Percentiles rank a stretch among this genome's conserved stretches.
These are phyloP conservation scores for Epicoccum sorghinum DNA, from an alignment of 2,329 filamentous ascomycete species.

Conservation along the genomic window DNA sequence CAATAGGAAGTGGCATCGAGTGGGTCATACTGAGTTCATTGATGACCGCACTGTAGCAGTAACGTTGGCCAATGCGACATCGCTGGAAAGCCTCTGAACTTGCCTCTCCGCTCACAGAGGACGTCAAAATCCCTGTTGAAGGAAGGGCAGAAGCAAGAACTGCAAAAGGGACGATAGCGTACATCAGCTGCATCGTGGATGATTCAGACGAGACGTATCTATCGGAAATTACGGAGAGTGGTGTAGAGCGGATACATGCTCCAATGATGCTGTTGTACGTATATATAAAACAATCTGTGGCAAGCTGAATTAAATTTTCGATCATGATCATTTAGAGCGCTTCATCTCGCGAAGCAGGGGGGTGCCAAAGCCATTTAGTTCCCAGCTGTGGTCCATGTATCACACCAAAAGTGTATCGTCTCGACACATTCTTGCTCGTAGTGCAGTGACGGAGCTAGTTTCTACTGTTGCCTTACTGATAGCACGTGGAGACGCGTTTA, in stretches of 20 bases:
- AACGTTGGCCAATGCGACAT: slow-evolving; percentile 16
- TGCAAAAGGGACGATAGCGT: slow-evolving; percentile 1
- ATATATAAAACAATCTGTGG: no score
- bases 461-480: background rate
- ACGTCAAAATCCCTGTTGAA: background rate
- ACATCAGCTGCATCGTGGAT: slow-evolving; percentile 5
- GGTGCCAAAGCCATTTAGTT: no score
- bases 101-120: background rate
- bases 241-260: background rate
- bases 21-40: slow-evolving; percentile 15
- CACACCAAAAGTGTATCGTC: background rate
- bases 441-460: background rate
- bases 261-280: no score
- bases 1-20: no score
- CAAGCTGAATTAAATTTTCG: no score
- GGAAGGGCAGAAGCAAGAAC: slow-evolving; percentile 9
- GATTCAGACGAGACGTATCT: background rate
- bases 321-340: no score
- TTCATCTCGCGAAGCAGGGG: no score
- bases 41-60: slow-evolving; percentile 23
- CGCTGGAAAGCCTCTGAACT: background rate
- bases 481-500: slow-evolving; percentile 4
- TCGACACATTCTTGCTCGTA: background rate
- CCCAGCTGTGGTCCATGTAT: no score
- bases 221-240: background rate